phyloP scores from a whole-genome alignment of 495 filamentous ascomycete species.

The Neurospora tetrasperma region DNA sequence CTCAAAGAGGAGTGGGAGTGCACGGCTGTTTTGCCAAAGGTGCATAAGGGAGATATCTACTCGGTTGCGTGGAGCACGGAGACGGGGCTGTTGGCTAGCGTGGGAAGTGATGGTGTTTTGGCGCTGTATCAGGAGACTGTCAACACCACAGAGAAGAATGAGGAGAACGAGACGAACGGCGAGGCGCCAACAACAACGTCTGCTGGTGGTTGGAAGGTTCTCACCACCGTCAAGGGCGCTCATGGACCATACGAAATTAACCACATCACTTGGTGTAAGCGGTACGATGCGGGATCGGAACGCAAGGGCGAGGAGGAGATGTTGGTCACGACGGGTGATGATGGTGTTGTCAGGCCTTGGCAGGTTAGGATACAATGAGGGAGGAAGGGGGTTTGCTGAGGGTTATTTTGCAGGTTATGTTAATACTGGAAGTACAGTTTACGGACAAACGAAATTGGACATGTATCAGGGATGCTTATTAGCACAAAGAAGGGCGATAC shows the following conservation, averaged over 20 bases:
- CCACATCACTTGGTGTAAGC: constrained; percentile 68
- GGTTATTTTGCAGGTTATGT: background rate
- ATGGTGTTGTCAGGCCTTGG: constrained; percentile 70
- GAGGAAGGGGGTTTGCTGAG: background rate
- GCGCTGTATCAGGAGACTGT: constrained; percentile 64
- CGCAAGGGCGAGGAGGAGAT: constrained; percentile 54
- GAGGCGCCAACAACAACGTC: constrained; percentile 3
- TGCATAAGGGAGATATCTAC: constrained; percentile 75
- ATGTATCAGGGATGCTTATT: background rate
- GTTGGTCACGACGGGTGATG: constrained; percentile 69
- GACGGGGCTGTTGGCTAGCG: constrained; percentile 66
- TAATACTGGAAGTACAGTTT: background rate
- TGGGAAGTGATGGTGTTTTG: constrained; percentile 76
- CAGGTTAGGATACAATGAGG: constrained; percentile 19
- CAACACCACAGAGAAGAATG: constrained; percentile 17
- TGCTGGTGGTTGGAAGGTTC: constrained; percentile 54
- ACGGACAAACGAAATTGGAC: background rate
- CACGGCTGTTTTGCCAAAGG: constrained; percentile 57
- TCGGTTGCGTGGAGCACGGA: constrained; percentile 66
- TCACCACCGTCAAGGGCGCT: constrained; percentile 54
- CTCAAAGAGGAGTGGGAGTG: constrained; percentile 75
- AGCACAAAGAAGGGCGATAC: background rate
- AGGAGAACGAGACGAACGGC: constrained; percentile 22
- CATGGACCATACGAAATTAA: constrained; percentile 94
- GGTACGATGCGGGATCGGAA: constrained; percentile 44